Percentiles rank a stretch among this genome's conserved stretches.
Evolutionary conservation across 139 green algal species (phyloP).

Genomic region (Diplosphaera chodatii): DNA sequence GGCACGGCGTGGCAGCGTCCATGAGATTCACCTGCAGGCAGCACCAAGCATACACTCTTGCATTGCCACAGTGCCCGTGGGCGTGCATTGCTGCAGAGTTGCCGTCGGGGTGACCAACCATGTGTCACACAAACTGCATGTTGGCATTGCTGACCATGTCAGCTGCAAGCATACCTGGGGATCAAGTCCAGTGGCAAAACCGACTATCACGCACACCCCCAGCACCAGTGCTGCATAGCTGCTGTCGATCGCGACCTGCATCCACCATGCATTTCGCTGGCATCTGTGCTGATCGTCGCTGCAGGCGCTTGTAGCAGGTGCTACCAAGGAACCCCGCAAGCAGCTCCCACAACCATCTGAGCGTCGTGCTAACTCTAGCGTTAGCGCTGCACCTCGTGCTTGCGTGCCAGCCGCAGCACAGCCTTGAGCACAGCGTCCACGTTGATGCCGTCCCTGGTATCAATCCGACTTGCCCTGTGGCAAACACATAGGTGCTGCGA

Average conservation of each 20-base stretch:
- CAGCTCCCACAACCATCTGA: too few relatives aligned
- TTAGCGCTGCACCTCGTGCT: conserved; percentile 70
- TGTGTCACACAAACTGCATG: too few relatives aligned
- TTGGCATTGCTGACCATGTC: too few relatives aligned
- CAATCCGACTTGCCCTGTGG: conserved; percentile 40
- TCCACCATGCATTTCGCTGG: too few relatives aligned
- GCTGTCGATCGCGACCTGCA: conserved; percentile 62
- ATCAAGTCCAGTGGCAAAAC: conserved; percentile 81
- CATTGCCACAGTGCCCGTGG: too few relatives aligned
- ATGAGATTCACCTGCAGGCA: conserved; percentile 72
- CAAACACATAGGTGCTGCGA: too few relatives aligned
- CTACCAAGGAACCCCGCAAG: too few relatives aligned
- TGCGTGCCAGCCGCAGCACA: conserved; percentile 52
- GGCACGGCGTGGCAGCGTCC: conserved; percentile 66
- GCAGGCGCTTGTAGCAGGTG: too few relatives aligned
- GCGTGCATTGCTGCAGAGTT: too few relatives aligned
- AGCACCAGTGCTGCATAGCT: conserved; percentile 80
- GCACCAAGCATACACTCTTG: neutral
- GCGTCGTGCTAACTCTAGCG: too few relatives aligned
- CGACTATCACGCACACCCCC: conserved; percentile 77
- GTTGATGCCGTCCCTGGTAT: conserved; percentile 56
- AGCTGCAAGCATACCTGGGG: conserved; percentile 8
- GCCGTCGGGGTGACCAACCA: too few relatives aligned
- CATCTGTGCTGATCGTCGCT: too few relatives aligned
- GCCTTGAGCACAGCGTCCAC: conserved; percentile 72